Percentiles rank a stretch among this genome's conserved stretches.
These are phyloP conservation scores for Colletotrichum aenigma DNA, from an alignment of 2,329 filamentous ascomycete species.

Conservation along the genomic window DNA sequence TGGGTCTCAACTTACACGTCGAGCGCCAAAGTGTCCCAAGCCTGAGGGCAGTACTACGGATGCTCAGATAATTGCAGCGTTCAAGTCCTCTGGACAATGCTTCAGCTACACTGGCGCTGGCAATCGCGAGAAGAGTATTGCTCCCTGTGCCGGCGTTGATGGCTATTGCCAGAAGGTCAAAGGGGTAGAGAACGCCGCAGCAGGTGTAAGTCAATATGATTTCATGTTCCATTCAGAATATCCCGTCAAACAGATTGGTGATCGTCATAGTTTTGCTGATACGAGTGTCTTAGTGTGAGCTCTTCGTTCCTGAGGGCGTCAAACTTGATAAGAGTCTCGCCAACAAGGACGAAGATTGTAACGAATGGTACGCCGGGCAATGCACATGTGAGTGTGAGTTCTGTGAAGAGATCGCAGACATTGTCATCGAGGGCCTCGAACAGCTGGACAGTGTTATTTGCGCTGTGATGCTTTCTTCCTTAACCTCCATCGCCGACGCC, in stretches of 20 bases:
- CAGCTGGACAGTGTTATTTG: not conserved
- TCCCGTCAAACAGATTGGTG: not conserved
- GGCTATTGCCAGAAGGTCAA: not conserved
- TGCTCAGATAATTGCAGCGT: not conserved
- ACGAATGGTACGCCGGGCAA: not conserved
- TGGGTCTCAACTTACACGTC: not conserved
- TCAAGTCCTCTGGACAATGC: not conserved
- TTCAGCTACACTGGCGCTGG: not conserved
- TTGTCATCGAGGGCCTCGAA: not conserved
- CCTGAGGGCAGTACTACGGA: not conserved
- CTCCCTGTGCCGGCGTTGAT: not conserved
- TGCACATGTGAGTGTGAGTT: not conserved
- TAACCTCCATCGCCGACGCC: not conserved
- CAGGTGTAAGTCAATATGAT: not conserved
- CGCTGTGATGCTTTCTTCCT: not conserved
- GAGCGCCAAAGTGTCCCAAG: not conserved
- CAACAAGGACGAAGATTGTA: not conserved
- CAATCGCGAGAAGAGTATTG: not conserved
- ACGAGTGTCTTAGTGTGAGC: not conserved
- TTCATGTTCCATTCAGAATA: not conserved
- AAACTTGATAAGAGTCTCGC: not conserved
- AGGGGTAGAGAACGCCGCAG: not conserved
- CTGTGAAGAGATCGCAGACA: not conserved
- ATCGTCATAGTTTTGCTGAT: not conserved
- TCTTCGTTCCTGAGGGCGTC: not conserved